Evolutionary conservation across 2,329 filamentous ascomycete genomes (phyloP).

Genomic region (Phoma sp.): DNA sequence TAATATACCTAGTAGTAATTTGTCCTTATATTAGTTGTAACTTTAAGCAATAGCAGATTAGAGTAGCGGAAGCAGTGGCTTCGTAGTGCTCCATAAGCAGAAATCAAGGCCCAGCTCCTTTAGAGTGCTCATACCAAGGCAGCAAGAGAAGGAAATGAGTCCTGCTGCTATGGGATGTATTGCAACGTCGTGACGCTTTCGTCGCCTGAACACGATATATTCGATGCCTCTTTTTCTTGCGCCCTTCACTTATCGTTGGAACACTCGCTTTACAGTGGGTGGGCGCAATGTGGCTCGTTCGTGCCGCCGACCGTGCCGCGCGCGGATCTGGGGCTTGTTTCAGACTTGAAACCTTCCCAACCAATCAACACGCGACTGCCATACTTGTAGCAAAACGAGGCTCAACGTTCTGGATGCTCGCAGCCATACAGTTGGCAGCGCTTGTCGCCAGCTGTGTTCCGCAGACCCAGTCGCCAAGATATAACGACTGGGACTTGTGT

Average conservation of each 20-base stretch:
- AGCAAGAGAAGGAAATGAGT: too few relatives aligned
- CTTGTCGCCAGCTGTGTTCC: constrained; percentile 4
- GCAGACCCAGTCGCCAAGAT: constrained; percentile 16
- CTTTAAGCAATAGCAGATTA: too few relatives aligned
- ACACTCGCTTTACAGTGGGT: constrained; percentile 3
- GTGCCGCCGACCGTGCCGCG: constrained; percentile 14
- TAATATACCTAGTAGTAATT: too few relatives aligned
- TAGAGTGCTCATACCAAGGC: too few relatives aligned
- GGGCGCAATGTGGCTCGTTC: constrained; percentile 6
- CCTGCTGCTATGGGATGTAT: too few relatives aligned
- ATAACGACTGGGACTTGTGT: constrained; percentile 24
- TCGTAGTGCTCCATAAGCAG: too few relatives aligned
- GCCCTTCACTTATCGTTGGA: neutral
- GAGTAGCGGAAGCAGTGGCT: too few relatives aligned
- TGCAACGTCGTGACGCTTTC: too few relatives aligned
- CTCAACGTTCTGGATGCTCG: constrained; percentile 31
- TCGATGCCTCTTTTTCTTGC: neutral
- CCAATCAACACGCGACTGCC: constrained; percentile 45
- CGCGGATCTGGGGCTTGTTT: constrained; percentile 21
- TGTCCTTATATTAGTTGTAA: too few relatives aligned
- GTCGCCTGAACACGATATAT: neutral
- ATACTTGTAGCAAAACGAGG: constrained; percentile 34
- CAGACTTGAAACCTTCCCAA: constrained; percentile 29
- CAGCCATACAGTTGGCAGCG: constrained; percentile 19
- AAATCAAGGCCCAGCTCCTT: too few relatives aligned